These are phyloP conservation scores for Pythium myriotylum DNA, from an alignment of 352 stramenopile genomes.

Conservation along the genomic window DNA sequence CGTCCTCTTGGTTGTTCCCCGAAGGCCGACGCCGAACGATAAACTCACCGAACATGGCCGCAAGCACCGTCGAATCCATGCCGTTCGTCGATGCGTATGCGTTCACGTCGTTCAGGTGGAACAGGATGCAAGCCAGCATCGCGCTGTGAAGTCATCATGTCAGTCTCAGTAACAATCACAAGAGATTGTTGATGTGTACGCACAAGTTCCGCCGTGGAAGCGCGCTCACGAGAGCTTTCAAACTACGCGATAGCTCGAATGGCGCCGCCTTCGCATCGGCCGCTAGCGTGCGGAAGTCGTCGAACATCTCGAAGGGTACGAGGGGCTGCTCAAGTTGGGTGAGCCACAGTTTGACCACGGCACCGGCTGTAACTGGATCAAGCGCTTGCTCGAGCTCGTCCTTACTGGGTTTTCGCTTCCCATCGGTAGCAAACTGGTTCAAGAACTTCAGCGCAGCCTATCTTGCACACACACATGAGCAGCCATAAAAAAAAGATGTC, in stretches of 20 bases:
- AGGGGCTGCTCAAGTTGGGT: conserved; percentile 66
- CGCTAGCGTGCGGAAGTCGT: conserved; percentile 56
- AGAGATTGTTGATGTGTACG: conserved; percentile 7
- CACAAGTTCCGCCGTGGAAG: conserved; percentile 74
- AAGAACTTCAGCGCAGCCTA: conserved; percentile 58
- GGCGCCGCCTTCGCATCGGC: conserved; percentile 39
- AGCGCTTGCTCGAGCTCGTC: conserved; percentile 62
- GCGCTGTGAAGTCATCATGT: conserved; percentile 27
- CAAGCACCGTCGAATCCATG: conserved; percentile 63
- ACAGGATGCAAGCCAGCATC: conserved; percentile 76
- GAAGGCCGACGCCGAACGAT: conserved; percentile 47
- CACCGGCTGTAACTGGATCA: conserved; percentile 58
- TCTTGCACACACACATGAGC: background rate
- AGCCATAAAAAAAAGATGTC: background rate
- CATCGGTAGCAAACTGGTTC: conserved; percentile 52
- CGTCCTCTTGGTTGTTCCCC: conserved; percentile 6
- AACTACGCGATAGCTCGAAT: conserved; percentile 59
- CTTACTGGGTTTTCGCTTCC: conserved; percentile 51
- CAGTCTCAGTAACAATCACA: background rate
- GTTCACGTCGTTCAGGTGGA: conserved; percentile 83
- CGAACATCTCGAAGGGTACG: conserved; percentile 65
- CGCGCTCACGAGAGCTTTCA: conserved; percentile 57
- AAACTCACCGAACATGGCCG: conserved; percentile 52
- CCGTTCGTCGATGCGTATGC: conserved; percentile 76
- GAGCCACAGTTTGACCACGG: conserved; percentile 67